Evolutionary conservation across 805 yeast species (phyloP).

Genomic region (Pichia eremophila): DNA sequence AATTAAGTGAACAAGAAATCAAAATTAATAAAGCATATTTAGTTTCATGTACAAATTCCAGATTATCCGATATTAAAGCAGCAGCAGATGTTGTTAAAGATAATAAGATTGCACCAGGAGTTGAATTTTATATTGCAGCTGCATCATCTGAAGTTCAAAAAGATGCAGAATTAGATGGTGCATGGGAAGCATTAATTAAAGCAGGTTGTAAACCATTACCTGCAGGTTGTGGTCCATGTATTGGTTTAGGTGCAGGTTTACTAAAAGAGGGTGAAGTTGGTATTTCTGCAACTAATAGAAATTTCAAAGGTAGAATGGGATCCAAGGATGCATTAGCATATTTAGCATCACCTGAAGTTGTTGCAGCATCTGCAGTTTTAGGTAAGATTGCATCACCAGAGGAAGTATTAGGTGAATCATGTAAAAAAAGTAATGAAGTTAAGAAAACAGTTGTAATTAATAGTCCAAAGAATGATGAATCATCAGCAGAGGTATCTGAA

Average conservation of each 20-base stretch:
- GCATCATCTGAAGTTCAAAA: slow-evolving; percentile 89
- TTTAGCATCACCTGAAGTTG: slow-evolving; percentile 95
- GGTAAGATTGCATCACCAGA: slow-evolving; percentile 92
- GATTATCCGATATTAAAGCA: slow-evolving; percentile 84
- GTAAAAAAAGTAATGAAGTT: slow-evolving; percentile 41
- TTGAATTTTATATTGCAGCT: slow-evolving; percentile 94
- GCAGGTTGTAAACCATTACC: slow-evolving; percentile 95
- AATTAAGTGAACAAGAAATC: slow-evolving; percentile 62
- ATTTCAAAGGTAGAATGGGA: slow-evolving; percentile 99
- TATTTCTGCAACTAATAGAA: slow-evolving; percentile 95
- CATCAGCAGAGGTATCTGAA: slow-evolving; percentile 5
- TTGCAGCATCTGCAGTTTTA: slow-evolving; percentile 94
- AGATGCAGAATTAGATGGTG: slow-evolving; percentile 86
- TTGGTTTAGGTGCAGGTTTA: slow-evolving; percentile 92
- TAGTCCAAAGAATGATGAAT: slow-evolving; percentile 16
- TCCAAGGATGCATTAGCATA: slow-evolving; percentile 92
- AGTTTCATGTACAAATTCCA: slow-evolving; percentile 96
- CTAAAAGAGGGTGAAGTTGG: slow-evolving; percentile 96
- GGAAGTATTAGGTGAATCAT: slow-evolving; percentile 57
- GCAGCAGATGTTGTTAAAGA: slow-evolving; percentile 87
- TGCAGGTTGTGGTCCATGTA: slow-evolving; percentile 99
- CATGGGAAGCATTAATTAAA: slow-evolving; percentile 80
- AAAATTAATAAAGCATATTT: slow-evolving; percentile 88
- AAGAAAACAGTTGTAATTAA: slow-evolving; percentile 32
- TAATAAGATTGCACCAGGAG: slow-evolving; percentile 76